phyloP scores from a whole-genome alignment of 2,329 filamentous ascomycete genomes.

The Pezicula carpinea region DNA sequence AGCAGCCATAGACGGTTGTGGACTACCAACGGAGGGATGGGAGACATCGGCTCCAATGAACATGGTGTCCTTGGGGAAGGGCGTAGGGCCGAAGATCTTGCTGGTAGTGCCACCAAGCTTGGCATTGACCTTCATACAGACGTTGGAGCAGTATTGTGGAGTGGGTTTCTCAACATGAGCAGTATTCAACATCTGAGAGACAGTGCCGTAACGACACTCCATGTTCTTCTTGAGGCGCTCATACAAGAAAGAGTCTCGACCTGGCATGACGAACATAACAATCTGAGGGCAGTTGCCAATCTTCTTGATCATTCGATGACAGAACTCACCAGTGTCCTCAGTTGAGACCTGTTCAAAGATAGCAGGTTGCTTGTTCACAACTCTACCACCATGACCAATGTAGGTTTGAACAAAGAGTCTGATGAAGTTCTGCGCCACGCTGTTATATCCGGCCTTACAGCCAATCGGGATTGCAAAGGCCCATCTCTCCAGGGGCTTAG shows the following conservation, averaged over 20 bases:
- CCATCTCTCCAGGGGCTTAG: constrained; percentile 63
- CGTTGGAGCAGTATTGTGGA: constrained; percentile 86
- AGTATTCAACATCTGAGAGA: constrained; percentile 74
- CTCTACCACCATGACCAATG: constrained; percentile 53
- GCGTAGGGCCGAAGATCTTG: constrained; percentile 18
- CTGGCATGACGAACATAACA: constrained; percentile 71
- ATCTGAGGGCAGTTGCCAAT: constrained; percentile 56
- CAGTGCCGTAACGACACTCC: constrained; percentile 79
- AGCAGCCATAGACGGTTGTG: constrained; percentile 73
- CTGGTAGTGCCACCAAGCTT: constrained; percentile 85
- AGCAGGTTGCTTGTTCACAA: constrained; percentile 42
- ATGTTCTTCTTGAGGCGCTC: constrained; percentile 83
- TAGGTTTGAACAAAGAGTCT: constrained; percentile 59
- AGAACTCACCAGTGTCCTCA: constrained; percentile 11
- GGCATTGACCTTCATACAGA: constrained; percentile 94
- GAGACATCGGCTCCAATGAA: constrained; percentile 89
- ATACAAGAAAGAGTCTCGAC: constrained; percentile 69
- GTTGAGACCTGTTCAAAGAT: constrained; percentile 23
- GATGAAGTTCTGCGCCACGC: constrained; percentile 48
- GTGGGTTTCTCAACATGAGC: constrained; percentile 65
- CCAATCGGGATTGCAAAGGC: too few relatives aligned
- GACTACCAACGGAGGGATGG: constrained; percentile 67
- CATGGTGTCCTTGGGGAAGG: constrained; percentile 48
- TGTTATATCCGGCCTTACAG: too few relatives aligned
- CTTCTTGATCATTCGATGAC: constrained; percentile 8